A percentile compares a stretch with the other conserved stretches of the same genome.
Conservation (phyloP, 2,329 filamentous ascomycete species). For the Trichoderma endophyticum region DNA sequence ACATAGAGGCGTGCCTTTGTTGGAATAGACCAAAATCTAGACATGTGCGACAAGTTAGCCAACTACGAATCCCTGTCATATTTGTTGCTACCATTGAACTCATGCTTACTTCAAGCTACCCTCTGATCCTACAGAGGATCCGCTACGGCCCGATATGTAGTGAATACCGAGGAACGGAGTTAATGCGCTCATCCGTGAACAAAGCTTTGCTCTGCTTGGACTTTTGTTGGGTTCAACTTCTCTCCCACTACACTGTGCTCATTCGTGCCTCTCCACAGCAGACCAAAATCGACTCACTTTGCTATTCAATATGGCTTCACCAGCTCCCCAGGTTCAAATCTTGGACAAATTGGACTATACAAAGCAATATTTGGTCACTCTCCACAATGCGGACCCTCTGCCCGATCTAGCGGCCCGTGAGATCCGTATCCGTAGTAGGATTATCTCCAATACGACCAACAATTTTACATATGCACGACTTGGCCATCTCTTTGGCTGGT, state of each 20-base stretch:
- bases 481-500: background rate
- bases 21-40: background rate
- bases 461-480: background rate
- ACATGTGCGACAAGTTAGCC: background rate
- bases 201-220: background rate
- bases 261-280: background rate
- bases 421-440: background rate
- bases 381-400: background rate
- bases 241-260: background rate
- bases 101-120: background rate
- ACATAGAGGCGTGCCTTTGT: background rate
- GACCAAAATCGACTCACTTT: background rate
- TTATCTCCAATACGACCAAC: background rate
- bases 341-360: conserved; percentile 1
- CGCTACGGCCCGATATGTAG: background rate
- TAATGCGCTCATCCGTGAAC: background rate
- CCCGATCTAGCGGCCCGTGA: background rate
- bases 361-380: background rate
- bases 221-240: background rate
- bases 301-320: background rate
- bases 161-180: background rate
- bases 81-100: background rate
- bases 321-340: background rate
- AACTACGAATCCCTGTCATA: background rate
- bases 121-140: background rate